Percentiles rank a stretch among this genome's conserved stretches.
Evolutionary conservation across 108 stramenopile genomes (phyloP).

Genomic region (Cyclotella cryptica): DNA sequence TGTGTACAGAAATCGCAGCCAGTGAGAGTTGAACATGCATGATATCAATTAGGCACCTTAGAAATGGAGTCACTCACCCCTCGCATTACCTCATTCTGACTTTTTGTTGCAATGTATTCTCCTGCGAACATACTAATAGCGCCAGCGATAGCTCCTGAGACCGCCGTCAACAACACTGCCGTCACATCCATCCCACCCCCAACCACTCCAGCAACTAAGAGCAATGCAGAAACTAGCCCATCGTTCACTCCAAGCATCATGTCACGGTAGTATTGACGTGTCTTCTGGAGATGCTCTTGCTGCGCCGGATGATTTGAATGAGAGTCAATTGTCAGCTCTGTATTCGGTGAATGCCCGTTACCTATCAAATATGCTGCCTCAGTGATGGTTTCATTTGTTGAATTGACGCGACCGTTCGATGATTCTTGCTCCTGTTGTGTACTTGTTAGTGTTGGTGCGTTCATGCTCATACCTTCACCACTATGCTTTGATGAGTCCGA

Average conservation of each 20-base stretch:
- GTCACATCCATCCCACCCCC: slow-evolving; percentile 68
- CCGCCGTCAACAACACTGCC: slow-evolving; percentile 73
- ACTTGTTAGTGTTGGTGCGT: too few species aligned
- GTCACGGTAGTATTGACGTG: slow-evolving; percentile 84
- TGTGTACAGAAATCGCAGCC: not conserved
- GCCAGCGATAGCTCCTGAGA: slow-evolving; percentile 79
- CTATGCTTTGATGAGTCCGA: too few species aligned
- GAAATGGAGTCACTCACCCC: slow-evolving; percentile 35
- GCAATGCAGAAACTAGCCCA: slow-evolving; percentile 77
- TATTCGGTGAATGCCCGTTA: too few species aligned
- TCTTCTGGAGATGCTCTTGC: slow-evolving; percentile 63
- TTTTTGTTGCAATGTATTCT: slow-evolving; percentile 83
- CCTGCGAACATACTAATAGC: slow-evolving; percentile 84
- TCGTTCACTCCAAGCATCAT: slow-evolving; percentile 84
- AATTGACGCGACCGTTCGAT: too few species aligned
- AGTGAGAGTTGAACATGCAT: not conserved
- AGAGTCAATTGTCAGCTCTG: too few species aligned
- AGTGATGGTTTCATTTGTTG: too few species aligned
- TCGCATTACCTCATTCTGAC: slow-evolving; percentile 78
- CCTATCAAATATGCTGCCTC: too few species aligned
- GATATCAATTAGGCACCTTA: too few species aligned
- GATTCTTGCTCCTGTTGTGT: too few species aligned
- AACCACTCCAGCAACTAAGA: slow-evolving; percentile 77
- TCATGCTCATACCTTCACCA: too few species aligned
- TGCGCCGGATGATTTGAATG: slow-evolving; percentile 36